Evolutionary conservation across 345 rosid genomes (phyloP).

Genomic region (Eucalyptus polyanthemos): DNA sequence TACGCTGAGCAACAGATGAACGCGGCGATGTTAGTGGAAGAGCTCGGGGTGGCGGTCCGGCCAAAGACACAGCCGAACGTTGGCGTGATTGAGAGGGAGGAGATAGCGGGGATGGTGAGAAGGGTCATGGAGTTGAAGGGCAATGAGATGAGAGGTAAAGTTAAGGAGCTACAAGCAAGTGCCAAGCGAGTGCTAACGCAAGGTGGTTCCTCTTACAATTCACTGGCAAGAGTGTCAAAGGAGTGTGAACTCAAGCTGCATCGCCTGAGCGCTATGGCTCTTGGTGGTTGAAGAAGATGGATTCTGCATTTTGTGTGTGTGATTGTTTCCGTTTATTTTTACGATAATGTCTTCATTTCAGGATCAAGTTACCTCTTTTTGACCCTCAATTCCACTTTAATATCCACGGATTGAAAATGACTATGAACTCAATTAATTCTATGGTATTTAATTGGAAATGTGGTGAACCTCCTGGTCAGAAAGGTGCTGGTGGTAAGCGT

Average conservation of each 20-base stretch:
- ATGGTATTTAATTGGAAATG: too few species aligned
- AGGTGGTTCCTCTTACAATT: slow-evolving; percentile 19
- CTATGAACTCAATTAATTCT: too few species aligned
- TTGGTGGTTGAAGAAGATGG: not conserved
- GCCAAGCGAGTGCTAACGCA: slow-evolving; percentile 7
- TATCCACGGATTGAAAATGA: too few species aligned
- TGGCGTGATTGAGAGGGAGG: slow-evolving; percentile 18
- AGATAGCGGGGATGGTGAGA: slow-evolving; percentile 28
- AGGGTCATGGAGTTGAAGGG: slow-evolving; percentile 35
- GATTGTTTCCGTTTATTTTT: not conserved
- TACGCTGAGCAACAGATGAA: slow-evolving; percentile 48
- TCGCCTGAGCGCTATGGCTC: not conserved
- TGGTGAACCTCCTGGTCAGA: too few species aligned
- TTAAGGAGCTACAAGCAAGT: slow-evolving; percentile 9
- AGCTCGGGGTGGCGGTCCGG: slow-evolving; percentile 28
- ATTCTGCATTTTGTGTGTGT: not conserved
- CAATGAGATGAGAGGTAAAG: slow-evolving; percentile 23
- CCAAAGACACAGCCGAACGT: not conserved
- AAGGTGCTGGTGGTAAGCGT: too few species aligned
- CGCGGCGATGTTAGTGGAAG: slow-evolving; percentile 32
- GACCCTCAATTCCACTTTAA: too few species aligned
- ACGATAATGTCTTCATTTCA: not conserved
- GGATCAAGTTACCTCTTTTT: too few species aligned
- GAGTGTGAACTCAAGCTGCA: not conserved
- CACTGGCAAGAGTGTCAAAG: slow-evolving; percentile 15